Percentiles rank a stretch among this genome's conserved stretches.
Conservation (phyloP, 768 basidiomycete species). For the Hypholoma sublateritium region DNA sequence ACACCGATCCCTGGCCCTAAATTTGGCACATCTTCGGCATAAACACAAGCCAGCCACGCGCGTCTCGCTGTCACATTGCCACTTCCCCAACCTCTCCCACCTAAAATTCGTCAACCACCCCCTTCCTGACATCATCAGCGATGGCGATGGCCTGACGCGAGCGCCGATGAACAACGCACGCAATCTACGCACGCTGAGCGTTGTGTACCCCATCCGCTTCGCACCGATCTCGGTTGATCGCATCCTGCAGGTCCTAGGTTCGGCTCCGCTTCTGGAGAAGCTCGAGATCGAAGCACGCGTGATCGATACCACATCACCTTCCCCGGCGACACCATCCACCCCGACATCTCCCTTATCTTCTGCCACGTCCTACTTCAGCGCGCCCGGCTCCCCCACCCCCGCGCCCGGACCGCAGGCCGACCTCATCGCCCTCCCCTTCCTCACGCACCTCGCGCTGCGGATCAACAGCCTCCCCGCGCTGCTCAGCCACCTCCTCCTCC, state of each 20-base stretch:
- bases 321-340: neutral
- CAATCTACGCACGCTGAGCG: constrained; percentile 6
- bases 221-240: constrained; percentile 9
- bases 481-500: constrained; percentile 30
- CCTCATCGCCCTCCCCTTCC: constrained; percentile 21
- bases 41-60: neutral
- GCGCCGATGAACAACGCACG: neutral
- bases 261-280: constrained; percentile 7
- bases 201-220: constrained; percentile 17
- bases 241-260: constrained; percentile 6
- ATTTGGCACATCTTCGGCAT: neutral
- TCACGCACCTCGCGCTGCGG: constrained; percentile 29
- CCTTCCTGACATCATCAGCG: constrained; percentile 5
- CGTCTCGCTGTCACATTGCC: constrained; percentile 7
- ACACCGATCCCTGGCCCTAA: neutral
- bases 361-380: neutral
- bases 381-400: neutral
- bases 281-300: constrained; percentile 17
- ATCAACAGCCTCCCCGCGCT: constrained; percentile 33
- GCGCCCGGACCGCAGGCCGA: neutral
- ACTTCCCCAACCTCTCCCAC: constrained; percentile 9
- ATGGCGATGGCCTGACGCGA: neutral
- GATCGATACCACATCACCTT: neutral
- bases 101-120: constrained; percentile 15
- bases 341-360: neutral